Evolutionary conservation across 2,329 filamentous ascomycete genomes (phyloP).

Genomic region (Exophiala sideris): DNA sequence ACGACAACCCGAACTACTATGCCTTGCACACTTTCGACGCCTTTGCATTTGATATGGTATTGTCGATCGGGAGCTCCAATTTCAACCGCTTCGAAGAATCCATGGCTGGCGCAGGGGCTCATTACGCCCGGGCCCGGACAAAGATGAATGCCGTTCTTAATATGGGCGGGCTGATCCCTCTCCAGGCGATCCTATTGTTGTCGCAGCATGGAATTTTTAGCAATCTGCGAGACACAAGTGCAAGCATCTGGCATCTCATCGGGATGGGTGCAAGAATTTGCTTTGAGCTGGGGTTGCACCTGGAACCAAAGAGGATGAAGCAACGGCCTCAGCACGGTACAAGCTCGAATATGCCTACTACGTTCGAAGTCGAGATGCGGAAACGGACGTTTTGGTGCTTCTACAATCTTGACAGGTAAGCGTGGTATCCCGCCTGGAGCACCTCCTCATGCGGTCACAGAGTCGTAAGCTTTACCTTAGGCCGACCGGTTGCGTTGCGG

Average conservation of each 20-base stretch:
- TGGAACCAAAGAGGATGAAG: slow-evolving; percentile 37
- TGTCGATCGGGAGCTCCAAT: slow-evolving; percentile 44
- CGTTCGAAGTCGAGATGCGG: slow-evolving; percentile 6
- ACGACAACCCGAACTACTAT: slow-evolving; percentile 27
- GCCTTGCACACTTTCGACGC: slow-evolving; percentile 32
- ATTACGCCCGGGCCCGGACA: slow-evolving; percentile 39
- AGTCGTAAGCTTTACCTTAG: slow-evolving; percentile 10
- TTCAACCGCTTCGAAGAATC: slow-evolving; percentile 46
- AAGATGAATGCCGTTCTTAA: slow-evolving; percentile 38
- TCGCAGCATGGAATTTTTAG: slow-evolving; percentile 45
- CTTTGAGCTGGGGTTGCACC: slow-evolving; percentile 43
- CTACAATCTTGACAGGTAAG: slow-evolving; percentile 9
- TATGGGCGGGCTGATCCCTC: slow-evolving; percentile 34
- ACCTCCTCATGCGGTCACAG: not conserved
- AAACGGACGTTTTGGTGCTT: slow-evolving; percentile 6
- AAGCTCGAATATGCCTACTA: not conserved
- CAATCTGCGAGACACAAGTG: slow-evolving; percentile 38
- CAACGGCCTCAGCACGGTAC: slow-evolving; percentile 13
- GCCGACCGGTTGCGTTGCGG: slow-evolving; percentile 7
- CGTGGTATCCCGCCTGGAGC: no score
- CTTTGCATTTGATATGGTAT: slow-evolving; percentile 44
- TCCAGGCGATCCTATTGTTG: slow-evolving; percentile 44
- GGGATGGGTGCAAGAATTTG: slow-evolving; percentile 43
- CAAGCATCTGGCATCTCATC: slow-evolving; percentile 47
- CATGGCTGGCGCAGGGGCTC: slow-evolving; percentile 41